phyloP scores from a whole-genome alignment of 169 alveolate species.

The Cryptosporidium muris region DNA sequence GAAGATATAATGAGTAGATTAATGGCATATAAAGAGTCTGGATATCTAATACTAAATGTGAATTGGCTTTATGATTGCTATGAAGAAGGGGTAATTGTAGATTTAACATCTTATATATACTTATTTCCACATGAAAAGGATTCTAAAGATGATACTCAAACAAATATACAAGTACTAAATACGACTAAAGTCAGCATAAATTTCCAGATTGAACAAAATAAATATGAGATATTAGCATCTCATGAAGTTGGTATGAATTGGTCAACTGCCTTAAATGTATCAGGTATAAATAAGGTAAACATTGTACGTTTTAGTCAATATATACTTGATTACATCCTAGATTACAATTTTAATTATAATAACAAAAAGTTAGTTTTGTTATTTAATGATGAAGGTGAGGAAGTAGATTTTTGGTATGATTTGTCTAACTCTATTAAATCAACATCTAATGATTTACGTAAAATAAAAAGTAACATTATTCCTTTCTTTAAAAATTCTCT shows the following conservation, averaged over 20 bases:
- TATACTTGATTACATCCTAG: constrained; percentile 1
- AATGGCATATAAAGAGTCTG: neutral
- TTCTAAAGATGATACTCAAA: neutral
- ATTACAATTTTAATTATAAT: neutral
- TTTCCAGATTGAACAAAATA: constrained; percentile 16
- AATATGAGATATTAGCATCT: neutral
- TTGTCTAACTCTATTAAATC: constrained; percentile 6
- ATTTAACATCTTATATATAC: constrained; percentile 8
- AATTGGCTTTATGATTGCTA: constrained; percentile 60
- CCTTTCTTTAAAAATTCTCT: neutral
- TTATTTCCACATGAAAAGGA: neutral
- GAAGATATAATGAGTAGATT: constrained; percentile 6
- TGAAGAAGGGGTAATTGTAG: constrained; percentile 54
- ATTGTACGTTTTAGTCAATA: constrained; percentile 50
- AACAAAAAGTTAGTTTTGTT: neutral
- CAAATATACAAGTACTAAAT: neutral
- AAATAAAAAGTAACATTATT: neutral
- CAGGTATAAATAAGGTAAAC: neutral
- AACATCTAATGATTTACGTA: constrained; percentile 18
- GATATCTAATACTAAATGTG: constrained; percentile 18
- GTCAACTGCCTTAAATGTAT: neutral
- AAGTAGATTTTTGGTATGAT: constrained; percentile 66
- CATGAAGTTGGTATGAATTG: neutral
- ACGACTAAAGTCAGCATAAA: constrained; percentile 4
- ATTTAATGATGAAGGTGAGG: constrained; percentile 41